Conservation (phyloP, 257 asterid species). For the Plectranthus barbatus region DNA sequence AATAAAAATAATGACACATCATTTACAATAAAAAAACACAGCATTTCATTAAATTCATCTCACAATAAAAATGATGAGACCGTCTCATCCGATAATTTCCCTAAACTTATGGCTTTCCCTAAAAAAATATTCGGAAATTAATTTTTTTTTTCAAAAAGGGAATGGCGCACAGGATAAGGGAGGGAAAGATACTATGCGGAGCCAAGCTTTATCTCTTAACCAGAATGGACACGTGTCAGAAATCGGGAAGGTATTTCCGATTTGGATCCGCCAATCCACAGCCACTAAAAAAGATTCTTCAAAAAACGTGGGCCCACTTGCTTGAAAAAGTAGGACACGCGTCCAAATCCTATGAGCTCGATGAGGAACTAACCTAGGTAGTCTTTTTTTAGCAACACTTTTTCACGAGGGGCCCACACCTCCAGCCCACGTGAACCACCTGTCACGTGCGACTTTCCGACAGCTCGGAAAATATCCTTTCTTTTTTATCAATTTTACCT, state of each 20-base stretch:
- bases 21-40: too few relatives aligned
- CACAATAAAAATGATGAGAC: too few relatives aligned
- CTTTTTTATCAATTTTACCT: too few relatives aligned
- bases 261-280: constrained; percentile 22
- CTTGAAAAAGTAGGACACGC: constrained; percentile 33
- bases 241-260: neutral
- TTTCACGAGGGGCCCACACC: constrained; percentile 26
- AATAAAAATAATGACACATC: too few relatives aligned
- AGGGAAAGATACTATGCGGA: constrained; percentile 30
- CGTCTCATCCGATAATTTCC: too few relatives aligned
- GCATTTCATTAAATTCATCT: too few relatives aligned
- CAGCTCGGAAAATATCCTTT: too few relatives aligned
- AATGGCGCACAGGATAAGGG: constrained; percentile 11
- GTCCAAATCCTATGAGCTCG: constrained; percentile 13
- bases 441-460: constrained; percentile 6
- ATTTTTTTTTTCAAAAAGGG: too few relatives aligned
- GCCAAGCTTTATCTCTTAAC: constrained; percentile 32
- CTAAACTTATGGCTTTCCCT: too few relatives aligned
- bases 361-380: constrained; percentile 13
- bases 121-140: too few relatives aligned
- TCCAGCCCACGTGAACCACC: constrained; percentile 21
- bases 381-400: constrained; percentile 16
- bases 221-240: neutral
- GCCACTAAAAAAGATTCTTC: constrained; percentile 36
- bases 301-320: neutral